Conservation (phyloP, 208 protist genomes). For the Acanthamoeba lenticulata region DNA sequence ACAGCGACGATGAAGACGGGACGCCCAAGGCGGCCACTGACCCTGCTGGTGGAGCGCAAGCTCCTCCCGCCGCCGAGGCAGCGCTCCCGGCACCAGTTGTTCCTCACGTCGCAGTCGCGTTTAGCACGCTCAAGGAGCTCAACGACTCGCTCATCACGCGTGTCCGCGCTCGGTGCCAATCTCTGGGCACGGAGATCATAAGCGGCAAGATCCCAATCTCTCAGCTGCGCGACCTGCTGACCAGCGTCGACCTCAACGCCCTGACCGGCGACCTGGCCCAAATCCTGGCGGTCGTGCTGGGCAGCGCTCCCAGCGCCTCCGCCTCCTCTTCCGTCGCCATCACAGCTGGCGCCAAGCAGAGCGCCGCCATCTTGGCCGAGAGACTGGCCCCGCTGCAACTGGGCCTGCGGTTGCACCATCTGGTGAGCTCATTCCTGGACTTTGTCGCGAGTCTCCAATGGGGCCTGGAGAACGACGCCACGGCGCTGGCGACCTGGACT, state of each 20-base stretch:
- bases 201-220: not conserved
- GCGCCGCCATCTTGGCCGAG: not conserved
- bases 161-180: not conserved
- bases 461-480: not conserved
- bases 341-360: not conserved
- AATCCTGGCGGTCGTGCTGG: not conserved
- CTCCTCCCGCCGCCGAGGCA: not conserved
- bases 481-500: not conserved
- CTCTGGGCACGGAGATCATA: not conserved
- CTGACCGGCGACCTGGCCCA: not conserved
- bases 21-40: not conserved
- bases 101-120: no score
- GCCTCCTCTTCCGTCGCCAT: not conserved
- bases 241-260: not conserved
- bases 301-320: not conserved
- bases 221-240: not conserved
- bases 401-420: not conserved
- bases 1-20: not conserved
- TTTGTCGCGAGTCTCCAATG: conserved; percentile 2
- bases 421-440: conserved; percentile 22
- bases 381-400: not conserved
- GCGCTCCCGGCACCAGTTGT: no score
- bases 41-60: not conserved
- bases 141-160: not conserved
- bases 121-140: not conserved